Conservation (phyloP, 2,329 filamentous ascomycete genomes). For the Pseudogymnoascus sp. region DNA sequence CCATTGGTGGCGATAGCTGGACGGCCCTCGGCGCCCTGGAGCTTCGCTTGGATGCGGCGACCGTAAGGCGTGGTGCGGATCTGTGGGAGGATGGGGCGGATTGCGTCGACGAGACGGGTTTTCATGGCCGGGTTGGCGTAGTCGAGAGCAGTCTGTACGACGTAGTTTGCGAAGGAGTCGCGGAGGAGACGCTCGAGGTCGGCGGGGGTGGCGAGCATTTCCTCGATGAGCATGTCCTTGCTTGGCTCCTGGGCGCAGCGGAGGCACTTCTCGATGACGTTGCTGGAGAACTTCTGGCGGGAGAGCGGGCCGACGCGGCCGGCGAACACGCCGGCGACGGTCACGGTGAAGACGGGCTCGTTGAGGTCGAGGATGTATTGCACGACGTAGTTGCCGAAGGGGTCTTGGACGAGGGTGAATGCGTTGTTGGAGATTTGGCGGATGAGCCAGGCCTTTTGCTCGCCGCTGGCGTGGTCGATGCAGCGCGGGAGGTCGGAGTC, state of each 20-base stretch:
- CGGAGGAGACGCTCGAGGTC: slow-evolving; percentile 86
- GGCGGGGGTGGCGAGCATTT: slow-evolving; percentile 62
- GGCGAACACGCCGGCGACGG: slow-evolving; percentile 74
- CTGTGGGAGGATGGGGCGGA: slow-evolving; percentile 74
- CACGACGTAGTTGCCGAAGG: slow-evolving; percentile 97
- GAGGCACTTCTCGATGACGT: slow-evolving; percentile 94
- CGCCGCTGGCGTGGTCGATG: slow-evolving; percentile 89
- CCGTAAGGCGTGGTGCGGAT: slow-evolving; percentile 92
- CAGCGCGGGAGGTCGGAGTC: slow-evolving; percentile 97
- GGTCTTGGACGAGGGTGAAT: slow-evolving; percentile 86
- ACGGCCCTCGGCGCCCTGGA: slow-evolving; percentile 52
- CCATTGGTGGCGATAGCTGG: background rate
- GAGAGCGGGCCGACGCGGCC: slow-evolving; percentile 67
- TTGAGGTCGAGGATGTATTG: slow-evolving; percentile 97
- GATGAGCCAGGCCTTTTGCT: slow-evolving; percentile 84
- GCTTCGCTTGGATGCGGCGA: slow-evolving; percentile 86
- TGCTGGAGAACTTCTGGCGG: slow-evolving; percentile 98
- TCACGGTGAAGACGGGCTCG: slow-evolving; percentile 80
- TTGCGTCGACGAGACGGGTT: slow-evolving; percentile 69
- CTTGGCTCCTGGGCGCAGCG: slow-evolving; percentile 71
- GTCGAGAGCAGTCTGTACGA: slow-evolving; percentile 92
- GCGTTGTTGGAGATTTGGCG: slow-evolving; percentile 81
- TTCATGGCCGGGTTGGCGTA: slow-evolving; percentile 71
- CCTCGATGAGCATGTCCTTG: slow-evolving; percentile 75
- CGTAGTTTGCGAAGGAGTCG: slow-evolving; percentile 94